These are phyloP conservation scores for Lecanosticta acicola DNA, from an alignment of 2,329 filamentous ascomycete genomes.

Conservation along the genomic window DNA sequence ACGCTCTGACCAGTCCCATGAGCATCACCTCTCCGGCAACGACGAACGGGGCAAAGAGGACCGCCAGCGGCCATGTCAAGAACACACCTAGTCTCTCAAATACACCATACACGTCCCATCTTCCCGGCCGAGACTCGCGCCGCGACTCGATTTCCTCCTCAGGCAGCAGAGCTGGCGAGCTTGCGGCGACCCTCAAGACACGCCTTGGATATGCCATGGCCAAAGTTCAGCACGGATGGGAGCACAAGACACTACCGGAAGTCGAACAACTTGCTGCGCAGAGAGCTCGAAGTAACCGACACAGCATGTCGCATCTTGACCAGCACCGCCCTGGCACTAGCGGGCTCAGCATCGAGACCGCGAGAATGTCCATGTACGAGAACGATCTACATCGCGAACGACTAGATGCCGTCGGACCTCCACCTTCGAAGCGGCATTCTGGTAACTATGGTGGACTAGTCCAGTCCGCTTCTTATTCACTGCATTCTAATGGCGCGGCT, in stretches of 20 bases:
- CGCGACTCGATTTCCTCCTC: slow-evolving; percentile 64
- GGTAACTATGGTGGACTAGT: slow-evolving; percentile 22
- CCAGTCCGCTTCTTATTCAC: slow-evolving; percentile 10
- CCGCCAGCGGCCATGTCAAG: slow-evolving; percentile 70
- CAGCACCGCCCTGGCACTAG: slow-evolving; percentile 25
- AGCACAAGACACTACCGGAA: slow-evolving; percentile 70
- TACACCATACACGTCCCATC: slow-evolving; percentile 30
- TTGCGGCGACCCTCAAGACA: slow-evolving; percentile 74
- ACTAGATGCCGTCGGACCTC: slow-evolving; percentile 14
- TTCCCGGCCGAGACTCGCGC: slow-evolving; percentile 48
- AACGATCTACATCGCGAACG: slow-evolving; percentile 12
- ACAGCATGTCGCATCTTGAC: slow-evolving; percentile 26
- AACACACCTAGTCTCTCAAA: slow-evolving; percentile 41
- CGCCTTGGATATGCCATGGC: slow-evolving; percentile 89
- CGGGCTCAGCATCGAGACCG: slow-evolving; percentile 26
- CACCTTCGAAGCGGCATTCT: slow-evolving; percentile 31
- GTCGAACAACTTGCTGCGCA: slow-evolving; percentile 70
- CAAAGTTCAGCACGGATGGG: slow-evolving; percentile 87
- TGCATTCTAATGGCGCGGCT: slow-evolving; percentile 2
- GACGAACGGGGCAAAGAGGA: slow-evolving; percentile 61
- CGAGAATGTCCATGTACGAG: slow-evolving; percentile 27
- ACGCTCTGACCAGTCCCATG: slow-evolving; percentile 35
- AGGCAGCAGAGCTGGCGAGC: slow-evolving; percentile 71
- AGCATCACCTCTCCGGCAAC: slow-evolving; percentile 36
- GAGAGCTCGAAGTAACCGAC: slow-evolving; percentile 37